phyloP scores from a whole-genome alignment of 768 basidiomycete species.

The Suillus fuscotomentosus region DNA sequence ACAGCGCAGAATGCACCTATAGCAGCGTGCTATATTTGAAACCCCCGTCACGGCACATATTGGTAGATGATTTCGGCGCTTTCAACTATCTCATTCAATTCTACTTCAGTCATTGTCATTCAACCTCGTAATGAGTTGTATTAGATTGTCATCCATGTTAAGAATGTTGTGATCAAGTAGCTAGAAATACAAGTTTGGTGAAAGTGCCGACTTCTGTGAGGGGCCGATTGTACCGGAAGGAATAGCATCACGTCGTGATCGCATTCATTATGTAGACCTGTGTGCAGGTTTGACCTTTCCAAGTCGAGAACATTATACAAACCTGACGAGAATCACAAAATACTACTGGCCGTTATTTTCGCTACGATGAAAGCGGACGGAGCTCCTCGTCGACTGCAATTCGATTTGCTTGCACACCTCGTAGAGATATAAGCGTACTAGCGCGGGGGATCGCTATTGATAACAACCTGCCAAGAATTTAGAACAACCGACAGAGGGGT shows the following conservation, averaged over 20 bases:
- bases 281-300: background rate
- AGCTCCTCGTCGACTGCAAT: background rate
- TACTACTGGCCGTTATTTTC: background rate
- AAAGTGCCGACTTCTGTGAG: too few species aligned
- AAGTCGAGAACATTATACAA: background rate
- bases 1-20: too few species aligned
- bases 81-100: too few species aligned
- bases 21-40: too few species aligned
- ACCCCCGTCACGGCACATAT: too few species aligned
- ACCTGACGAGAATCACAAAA: background rate
- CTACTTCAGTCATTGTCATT: too few species aligned
- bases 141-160: too few species aligned
- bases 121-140: too few species aligned
- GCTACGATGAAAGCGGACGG: background rate
- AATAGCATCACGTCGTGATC: background rate
- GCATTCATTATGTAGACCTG: background rate
- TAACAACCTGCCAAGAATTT: background rate
- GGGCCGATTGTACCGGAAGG: too few species aligned
- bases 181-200: too few species aligned
- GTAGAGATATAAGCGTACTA: background rate
- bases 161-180: too few species aligned
- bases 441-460: background rate
- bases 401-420: background rate
- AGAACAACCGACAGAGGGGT: background rate
- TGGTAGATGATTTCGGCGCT: too few species aligned